Percentiles rank a stretch among this genome's conserved stretches.
phyloP scores from a whole-genome alignment of 202 grass and related monocot genomes.

The Setaria viridis region DNA sequence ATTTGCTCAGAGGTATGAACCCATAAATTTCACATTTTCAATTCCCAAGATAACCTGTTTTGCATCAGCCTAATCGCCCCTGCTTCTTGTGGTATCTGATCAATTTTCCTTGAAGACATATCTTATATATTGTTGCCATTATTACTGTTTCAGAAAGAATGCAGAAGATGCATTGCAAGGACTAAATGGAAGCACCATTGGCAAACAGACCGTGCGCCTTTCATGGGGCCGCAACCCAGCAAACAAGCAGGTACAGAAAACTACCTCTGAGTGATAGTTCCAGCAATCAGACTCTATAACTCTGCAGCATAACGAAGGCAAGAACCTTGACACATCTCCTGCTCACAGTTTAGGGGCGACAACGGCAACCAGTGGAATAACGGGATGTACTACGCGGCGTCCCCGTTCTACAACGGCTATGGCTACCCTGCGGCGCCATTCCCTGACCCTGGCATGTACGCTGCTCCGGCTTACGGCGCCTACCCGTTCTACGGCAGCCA shows the following conservation, averaged over 20 bases:
- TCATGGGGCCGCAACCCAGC: constrained; percentile 87
- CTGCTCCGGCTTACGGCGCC: constrained; percentile 70
- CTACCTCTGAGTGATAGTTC: neutral
- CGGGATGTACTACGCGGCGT: constrained; percentile 68
- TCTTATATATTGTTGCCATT: neutral
- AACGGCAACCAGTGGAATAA: constrained; percentile 79
- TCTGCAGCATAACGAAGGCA: neutral
- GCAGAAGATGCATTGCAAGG: constrained; percentile 86
- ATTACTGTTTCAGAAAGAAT: constrained; percentile 60
- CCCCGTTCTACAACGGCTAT: constrained; percentile 77
- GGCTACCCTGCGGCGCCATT: constrained; percentile 66
- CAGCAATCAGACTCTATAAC: neutral
- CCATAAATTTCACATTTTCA: neutral
- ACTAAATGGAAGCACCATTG: constrained; percentile 68
- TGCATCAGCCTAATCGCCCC: neutral
- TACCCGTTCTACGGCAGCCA: constrained; percentile 87
- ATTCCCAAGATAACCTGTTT: neutral
- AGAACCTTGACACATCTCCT: neutral
- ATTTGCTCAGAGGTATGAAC: constrained; percentile 80
- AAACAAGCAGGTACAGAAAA: constrained; percentile 71
- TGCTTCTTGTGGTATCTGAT: neutral
- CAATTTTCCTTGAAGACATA: neutral
- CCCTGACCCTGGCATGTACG: constrained; percentile 83
- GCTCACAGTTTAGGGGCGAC: constrained; percentile 61
- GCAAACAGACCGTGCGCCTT: constrained; percentile 77